Evolutionary conservation across 2,329 filamentous ascomycete species (phyloP).

Genomic region (Zymoseptoria ardabiliae): DNA sequence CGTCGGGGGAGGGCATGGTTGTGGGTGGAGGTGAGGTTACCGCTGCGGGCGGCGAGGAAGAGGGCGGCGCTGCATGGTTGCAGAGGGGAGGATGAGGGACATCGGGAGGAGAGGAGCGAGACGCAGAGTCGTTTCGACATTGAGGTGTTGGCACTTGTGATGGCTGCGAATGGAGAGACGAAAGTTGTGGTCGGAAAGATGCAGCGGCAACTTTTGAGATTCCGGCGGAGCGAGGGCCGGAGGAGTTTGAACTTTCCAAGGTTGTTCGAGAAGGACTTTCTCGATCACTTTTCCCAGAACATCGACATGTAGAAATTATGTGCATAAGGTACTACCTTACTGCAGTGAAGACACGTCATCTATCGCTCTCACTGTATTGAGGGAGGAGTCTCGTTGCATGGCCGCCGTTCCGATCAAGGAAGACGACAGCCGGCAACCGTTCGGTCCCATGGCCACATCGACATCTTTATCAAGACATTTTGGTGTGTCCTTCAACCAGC

Average conservation of each 20-base stretch:
- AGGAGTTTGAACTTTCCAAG: background rate
- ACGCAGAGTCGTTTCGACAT: constrained; percentile 20
- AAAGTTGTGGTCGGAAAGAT: background rate
- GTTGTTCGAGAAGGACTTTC: background rate
- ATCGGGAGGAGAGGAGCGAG: constrained; percentile 12
- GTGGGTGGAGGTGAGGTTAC: constrained; percentile 2
- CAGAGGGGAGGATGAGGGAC: constrained; percentile 5
- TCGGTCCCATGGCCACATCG: too few relatives aligned
- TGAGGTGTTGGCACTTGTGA: background rate
- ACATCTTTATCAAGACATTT: too few relatives aligned
- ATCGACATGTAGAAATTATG: too few relatives aligned
- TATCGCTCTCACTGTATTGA: too few relatives aligned
- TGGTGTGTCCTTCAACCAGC: too few relatives aligned
- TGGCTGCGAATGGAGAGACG: background rate
- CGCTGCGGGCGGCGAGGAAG: constrained; percentile 5
- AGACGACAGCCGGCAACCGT: too few relatives aligned
- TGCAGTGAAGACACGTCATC: too few relatives aligned
- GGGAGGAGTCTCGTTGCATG: too few relatives aligned
- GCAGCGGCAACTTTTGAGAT: background rate
- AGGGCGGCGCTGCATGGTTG: constrained; percentile 7
- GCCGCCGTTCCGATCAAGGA: too few relatives aligned
- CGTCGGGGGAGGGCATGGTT: background rate
- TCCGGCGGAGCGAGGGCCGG: background rate
- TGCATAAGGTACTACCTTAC: too few relatives aligned
- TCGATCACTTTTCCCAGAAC: background rate